These are phyloP conservation scores for Persicaria tinctoria DNA, from an alignment of 148 eudicot species.

Conservation along the genomic window DNA sequence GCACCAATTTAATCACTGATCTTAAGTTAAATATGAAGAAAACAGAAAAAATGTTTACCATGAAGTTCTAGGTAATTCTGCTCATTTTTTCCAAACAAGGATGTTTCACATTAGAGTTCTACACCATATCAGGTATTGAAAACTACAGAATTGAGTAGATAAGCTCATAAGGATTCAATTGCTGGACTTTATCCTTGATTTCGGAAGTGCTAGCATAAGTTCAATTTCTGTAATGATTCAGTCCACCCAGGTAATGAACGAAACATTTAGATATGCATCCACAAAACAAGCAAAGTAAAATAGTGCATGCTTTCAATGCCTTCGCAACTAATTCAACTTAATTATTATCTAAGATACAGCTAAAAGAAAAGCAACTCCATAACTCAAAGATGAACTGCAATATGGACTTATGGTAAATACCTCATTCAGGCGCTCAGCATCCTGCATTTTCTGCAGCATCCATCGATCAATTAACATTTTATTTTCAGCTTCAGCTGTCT, in stretches of 20 bases:
- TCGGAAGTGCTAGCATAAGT: not conserved
- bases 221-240: not conserved
- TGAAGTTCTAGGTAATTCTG: not conserved
- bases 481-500: constrained; percentile 71
- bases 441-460: constrained; percentile 96
- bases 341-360: not conserved
- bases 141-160: not conserved
- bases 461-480: constrained; percentile 76
- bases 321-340: not conserved
- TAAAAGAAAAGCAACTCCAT: not conserved
- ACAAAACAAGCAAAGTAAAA: not conserved
- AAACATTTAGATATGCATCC: not conserved
- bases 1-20: not conserved
- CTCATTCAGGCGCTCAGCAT: constrained; percentile 93
- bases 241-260: not conserved
- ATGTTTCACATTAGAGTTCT: not conserved
- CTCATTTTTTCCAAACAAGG: not conserved
- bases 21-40: not conserved
- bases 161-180: not conserved
- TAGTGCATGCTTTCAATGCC: not conserved
- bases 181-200: not conserved
- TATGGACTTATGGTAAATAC: constrained; percentile 23
- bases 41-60: not conserved
- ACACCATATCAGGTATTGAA: not conserved
- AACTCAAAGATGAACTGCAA: not conserved